phyloP scores from a whole-genome alignment of 2,329 filamentous ascomycete genomes.

The Monosporascus sp. region DNA sequence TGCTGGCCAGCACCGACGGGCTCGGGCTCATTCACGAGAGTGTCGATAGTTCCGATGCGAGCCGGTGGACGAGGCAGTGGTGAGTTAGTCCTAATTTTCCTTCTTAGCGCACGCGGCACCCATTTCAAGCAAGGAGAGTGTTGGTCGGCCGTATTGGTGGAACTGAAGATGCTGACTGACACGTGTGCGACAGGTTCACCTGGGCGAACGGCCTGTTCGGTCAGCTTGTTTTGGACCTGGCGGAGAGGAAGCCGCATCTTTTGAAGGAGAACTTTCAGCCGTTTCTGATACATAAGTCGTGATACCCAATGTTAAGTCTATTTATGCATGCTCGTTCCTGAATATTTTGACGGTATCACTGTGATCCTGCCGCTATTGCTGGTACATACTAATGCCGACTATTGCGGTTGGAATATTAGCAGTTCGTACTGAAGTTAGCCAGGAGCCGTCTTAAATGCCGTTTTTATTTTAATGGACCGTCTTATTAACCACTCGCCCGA shows the following conservation, averaged over 20 bases:
- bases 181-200: constrained; percentile 62
- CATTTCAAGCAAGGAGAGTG: not conserved
- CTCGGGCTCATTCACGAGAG: constrained; percentile 79
- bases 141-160: no score
- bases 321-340: no score
- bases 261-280: constrained; percentile 33
- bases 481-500: no score
- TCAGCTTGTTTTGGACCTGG: constrained; percentile 73
- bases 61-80: constrained; percentile 40
- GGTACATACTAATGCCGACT: no score
- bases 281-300: constrained; percentile 5
- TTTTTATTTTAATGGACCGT: no score
- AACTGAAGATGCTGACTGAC: constrained; percentile 4
- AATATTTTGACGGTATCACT: no score
- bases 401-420: no score
- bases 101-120: not conserved
- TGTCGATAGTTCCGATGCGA: constrained; percentile 58
- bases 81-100: constrained; percentile 17
- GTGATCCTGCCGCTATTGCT: no score
- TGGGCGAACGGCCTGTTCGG: constrained; percentile 89
- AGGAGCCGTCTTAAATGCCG: no score
- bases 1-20: constrained; percentile 65
- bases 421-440: no score
- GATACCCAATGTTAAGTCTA: no score
- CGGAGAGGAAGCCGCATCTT: constrained; percentile 60